Evolutionary conservation across 805 yeast genomes (phyloP).

Genomic region (Huiozyma naganishii): DNA sequence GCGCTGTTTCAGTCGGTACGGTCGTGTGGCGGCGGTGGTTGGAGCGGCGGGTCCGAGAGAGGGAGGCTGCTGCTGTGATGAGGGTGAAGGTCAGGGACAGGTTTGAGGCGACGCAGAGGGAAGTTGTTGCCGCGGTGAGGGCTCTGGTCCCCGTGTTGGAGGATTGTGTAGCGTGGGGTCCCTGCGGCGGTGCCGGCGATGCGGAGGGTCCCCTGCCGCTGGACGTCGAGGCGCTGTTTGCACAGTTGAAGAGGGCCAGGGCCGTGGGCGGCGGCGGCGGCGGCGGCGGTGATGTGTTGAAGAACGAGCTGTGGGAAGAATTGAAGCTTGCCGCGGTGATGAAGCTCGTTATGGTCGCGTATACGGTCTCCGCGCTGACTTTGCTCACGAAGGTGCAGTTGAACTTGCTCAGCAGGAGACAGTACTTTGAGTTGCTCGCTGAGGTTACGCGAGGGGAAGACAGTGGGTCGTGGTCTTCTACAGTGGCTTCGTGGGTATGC

Average conservation of each 20-base stretch:
- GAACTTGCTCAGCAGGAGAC: conserved; percentile 78
- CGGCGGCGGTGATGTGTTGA: conserved; percentile 27
- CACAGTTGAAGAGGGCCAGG: conserved; percentile 18
- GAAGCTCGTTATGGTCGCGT: conserved; percentile 59
- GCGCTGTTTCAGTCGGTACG: not conserved
- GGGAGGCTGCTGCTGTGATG: not conserved
- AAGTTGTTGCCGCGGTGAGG: too few species aligned
- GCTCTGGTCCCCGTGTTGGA: not conserved
- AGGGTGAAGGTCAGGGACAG: too few species aligned
- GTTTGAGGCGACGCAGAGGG: too few species aligned
- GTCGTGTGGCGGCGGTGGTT: not conserved
- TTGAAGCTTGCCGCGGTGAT: conserved; percentile 66
- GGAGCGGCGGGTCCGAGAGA: not conserved
- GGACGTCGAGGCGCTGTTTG: conserved; percentile 20
- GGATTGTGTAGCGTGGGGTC: not conserved
- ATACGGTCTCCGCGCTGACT: conserved; percentile 58
- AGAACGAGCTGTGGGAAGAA: conserved; percentile 73
- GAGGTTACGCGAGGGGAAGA: conserved; percentile 39
- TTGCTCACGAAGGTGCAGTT: conserved; percentile 76
- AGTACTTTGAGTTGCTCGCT: conserved; percentile 71
- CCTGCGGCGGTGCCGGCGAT: conserved; percentile 58
- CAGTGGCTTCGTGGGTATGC: conserved; percentile 2
- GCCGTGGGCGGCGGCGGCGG: not conserved
- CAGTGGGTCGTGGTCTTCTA: not conserved
- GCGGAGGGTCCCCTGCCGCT: conserved; percentile 9